Conservation (phyloP, 768 basidiomycete genomes). For the Leucogyrophana mollusca region DNA sequence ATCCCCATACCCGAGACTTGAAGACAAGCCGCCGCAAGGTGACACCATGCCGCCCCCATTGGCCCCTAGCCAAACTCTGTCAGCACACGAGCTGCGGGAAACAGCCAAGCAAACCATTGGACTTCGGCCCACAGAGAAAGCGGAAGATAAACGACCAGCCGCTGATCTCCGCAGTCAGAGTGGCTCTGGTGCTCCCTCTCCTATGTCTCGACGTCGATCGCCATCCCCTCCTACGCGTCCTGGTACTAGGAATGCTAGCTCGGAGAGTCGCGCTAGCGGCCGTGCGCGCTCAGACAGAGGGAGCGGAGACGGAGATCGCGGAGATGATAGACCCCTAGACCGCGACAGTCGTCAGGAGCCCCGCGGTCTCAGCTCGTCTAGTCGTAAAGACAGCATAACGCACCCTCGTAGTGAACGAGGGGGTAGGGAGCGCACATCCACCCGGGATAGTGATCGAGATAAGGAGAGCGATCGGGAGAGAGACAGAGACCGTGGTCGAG, state of each 20-base stretch:
- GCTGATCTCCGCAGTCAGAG: conserved; percentile 44
- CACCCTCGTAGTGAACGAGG: conserved; percentile 51
- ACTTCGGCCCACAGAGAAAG: conserved; percentile 34
- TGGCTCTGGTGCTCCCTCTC: conserved; percentile 55
- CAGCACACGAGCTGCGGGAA: conserved; percentile 78
- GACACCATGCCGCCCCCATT: conserved; percentile 76
- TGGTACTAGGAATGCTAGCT: conserved; percentile 67
- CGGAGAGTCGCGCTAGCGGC: conserved; percentile 71
- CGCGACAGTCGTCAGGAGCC: conserved; percentile 47
- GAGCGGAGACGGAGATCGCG: conserved; percentile 40
- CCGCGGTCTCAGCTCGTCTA: conserved; percentile 37
- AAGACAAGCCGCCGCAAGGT: conserved; percentile 37
- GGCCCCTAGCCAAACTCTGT: conserved; percentile 74
- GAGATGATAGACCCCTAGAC: conserved; percentile 54
- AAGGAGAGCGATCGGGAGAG: conserved; percentile 46
- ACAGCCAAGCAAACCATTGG: conserved; percentile 69
- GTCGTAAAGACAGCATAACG: conserved; percentile 51
- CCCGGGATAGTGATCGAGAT: conserved; percentile 34
- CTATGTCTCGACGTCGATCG: conserved; percentile 55
- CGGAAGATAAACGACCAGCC: conserved; percentile 37
- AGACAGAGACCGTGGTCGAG: conserved; percentile 47
- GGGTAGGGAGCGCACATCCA: conserved; percentile 39
- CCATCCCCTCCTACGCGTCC: conserved; percentile 64
- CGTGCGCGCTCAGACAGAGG: conserved; percentile 60
- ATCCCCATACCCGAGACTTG: conserved; percentile 40